Base-by-base conservation (phyloP, 805 yeast genomes). In the Sungouiozyma ichnusensis region DNA sequence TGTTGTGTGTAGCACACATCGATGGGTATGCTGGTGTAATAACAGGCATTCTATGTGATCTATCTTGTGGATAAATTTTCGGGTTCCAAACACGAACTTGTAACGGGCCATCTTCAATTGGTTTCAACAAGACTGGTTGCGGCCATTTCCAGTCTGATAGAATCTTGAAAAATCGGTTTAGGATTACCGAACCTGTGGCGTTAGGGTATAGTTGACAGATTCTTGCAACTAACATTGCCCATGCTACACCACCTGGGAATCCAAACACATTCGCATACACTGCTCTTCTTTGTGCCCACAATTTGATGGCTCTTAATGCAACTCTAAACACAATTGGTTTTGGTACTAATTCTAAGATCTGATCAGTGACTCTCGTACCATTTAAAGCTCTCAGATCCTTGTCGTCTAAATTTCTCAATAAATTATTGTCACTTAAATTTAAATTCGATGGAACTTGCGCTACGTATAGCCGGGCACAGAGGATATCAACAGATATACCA, bases 151-250 rank as follows among this genome's bases (percentile, higher is more conserved):
- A 92, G 58, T 85, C 77, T 1, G 86, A 65, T 51, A 85, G 74
- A 47, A 92, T 86, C 49, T 77, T 76, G 65, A 92, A 92, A 59
- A 92, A 92, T 57, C 87, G 84, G 45, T 81, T 77, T n/a, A 92
- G 80, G 40, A 92, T 82, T 2, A 84, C 86, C 0, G 97, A 85
- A 47, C 96, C 81, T 11, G 87, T 94, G 0, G 97, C 94, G 63
- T 90, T 90, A 8, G 98, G 98, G 59, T 90, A 92, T 39, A 92
- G 66, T 61, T 92, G 98, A 63, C 98, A 92, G 20, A 92, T 86
- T 53, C 98, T 73, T 1, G 97, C 98, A n/a, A 88, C 97, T 34
- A 92, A 63, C 97, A 92, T 92, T 1, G 98, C 98, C 98, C 98
- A 92, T 1, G 98, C 98, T 38, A 92, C 98, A 63, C 98, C 98